A percentile compares a stretch with the other conserved stretches of the same genome.
These are phyloP conservation scores for Exophiala bonariae DNA, from an alignment of 2,329 filamentous ascomycete genomes.

Conservation along the genomic window DNA sequence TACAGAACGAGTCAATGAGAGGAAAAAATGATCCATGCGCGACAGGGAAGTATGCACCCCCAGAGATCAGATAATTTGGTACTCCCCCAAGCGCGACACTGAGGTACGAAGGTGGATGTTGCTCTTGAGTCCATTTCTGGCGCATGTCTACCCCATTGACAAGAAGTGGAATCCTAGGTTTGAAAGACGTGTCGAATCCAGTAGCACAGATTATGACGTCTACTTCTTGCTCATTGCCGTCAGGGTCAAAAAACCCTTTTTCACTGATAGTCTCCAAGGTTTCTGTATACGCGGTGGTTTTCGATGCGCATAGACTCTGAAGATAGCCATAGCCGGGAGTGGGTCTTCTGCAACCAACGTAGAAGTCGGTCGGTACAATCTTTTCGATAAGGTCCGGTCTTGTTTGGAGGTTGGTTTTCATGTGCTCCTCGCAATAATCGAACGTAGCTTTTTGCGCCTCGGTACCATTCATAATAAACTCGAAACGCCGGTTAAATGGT, in stretches of 20 bases:
- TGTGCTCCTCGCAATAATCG: constrained; percentile 5
- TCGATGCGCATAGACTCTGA: constrained; percentile 4
- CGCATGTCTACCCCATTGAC: constrained; percentile 26
- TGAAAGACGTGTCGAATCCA: constrained; percentile 34
- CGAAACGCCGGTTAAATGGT: constrained; percentile 16
- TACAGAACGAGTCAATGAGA: constrained; percentile 25
- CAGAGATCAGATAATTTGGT: constrained; percentile 29
- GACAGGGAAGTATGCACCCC: constrained; percentile 24
- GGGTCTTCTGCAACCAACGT: constrained; percentile 23
- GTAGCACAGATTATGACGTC: constrained; percentile 34
- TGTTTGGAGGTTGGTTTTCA: constrained; percentile 20
- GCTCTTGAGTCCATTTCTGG: constrained; percentile 28
- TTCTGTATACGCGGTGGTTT: constrained; percentile 10
- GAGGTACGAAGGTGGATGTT: constrained; percentile 24
- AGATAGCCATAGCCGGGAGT: constrained; percentile 21
- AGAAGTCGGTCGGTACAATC: constrained; percentile 25
- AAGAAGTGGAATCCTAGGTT: constrained; percentile 24
- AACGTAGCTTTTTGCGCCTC: background rate
- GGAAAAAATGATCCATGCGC: constrained; percentile 29
- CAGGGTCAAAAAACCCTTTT: constrained; percentile 11
- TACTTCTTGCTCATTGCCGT: constrained; percentile 10
- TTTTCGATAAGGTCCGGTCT: constrained; percentile 19
- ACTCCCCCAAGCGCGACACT: constrained; percentile 11
- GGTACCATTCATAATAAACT: constrained; percentile 8
- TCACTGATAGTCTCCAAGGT: constrained; percentile 19